These are phyloP conservation scores for Furcasterigmium furcatum DNA, from an alignment of 2,329 filamentous ascomycete genomes.

Conservation along the genomic window DNA sequence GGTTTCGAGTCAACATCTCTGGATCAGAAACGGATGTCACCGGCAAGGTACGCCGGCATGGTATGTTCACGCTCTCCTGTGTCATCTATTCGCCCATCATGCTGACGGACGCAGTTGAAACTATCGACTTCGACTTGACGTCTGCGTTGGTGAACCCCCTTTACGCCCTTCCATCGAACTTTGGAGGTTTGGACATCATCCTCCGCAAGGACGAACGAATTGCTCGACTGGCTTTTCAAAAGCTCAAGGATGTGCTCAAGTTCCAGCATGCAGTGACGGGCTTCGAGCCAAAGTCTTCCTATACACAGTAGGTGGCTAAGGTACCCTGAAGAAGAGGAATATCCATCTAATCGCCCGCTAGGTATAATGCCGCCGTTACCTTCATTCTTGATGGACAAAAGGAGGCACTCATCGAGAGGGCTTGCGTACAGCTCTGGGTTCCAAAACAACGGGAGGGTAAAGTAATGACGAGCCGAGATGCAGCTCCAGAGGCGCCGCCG, in stretches of 20 bases:
- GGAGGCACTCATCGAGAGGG: conserved; percentile 19
- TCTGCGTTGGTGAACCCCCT: conserved; percentile 19
- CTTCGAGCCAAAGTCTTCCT: conserved; percentile 23
- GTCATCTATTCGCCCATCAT: no score
- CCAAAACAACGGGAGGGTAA: conserved; percentile 20
- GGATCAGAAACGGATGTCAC: conserved; percentile 8
- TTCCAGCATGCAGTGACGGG: conserved; percentile 30
- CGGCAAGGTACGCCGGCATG: conserved; percentile 8
- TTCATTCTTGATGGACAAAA: conserved; percentile 20
- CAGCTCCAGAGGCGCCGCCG: not conserved
- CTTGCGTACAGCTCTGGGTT: conserved; percentile 27
- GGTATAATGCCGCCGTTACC: conserved; percentile 17
- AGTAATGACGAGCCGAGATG: conserved; percentile 17
- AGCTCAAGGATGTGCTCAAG: conserved; percentile 19
- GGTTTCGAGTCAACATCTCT: conserved; percentile 18
- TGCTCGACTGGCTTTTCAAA: conserved; percentile 21
- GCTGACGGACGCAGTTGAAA: no score
- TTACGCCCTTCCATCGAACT: conserved; percentile 16
- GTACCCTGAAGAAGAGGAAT: no score
- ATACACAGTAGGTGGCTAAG: conserved; percentile 19
- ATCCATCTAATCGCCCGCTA: not conserved
- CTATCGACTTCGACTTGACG: conserved; percentile 27
- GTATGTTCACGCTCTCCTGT: not conserved
- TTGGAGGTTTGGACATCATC: conserved; percentile 21
- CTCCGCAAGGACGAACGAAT: conserved; percentile 24